Evolutionary conservation across 176 grass and related monocot genomes (phyloP).

Genomic region (Musa acuminata): DNA sequence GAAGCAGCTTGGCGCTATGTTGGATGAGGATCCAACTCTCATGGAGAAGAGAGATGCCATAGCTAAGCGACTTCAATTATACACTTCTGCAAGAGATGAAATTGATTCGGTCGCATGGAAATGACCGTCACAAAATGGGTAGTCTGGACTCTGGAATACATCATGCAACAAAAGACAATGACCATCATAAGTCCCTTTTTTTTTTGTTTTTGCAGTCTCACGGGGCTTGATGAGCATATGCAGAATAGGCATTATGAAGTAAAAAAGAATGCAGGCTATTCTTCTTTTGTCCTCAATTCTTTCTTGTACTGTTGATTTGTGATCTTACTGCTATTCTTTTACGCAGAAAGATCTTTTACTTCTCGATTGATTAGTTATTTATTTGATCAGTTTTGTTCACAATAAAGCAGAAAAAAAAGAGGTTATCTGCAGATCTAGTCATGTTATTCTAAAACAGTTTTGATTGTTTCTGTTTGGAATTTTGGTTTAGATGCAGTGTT

Average conservation of each 20-base stretch:
- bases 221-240: neutral
- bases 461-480: no score
- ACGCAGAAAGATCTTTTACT: no score
- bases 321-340: neutral
- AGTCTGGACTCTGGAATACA: neutral
- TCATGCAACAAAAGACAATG: neutral
- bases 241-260: no score
- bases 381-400: no score
- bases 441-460: no score
- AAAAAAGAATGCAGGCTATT: neutral
- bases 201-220: neutral
- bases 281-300: neutral
- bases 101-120: constrained; percentile 70
- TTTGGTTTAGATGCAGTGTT: no score
- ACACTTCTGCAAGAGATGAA: constrained; percentile 86
- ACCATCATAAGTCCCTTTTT: neutral
- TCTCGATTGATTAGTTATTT: no score
- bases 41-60: constrained; percentile 82
- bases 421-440: no score
- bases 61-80: constrained; percentile 71
- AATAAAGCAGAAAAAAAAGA: no score
- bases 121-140: constrained; percentile 18
- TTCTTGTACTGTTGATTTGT: neutral
- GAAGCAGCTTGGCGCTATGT: constrained; percentile 54
- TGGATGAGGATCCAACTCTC: constrained; percentile 83